Evolutionary conservation across 2,329 filamentous ascomycete species (phyloP).

Genomic region (Aspergillus aculeatinus): DNA sequence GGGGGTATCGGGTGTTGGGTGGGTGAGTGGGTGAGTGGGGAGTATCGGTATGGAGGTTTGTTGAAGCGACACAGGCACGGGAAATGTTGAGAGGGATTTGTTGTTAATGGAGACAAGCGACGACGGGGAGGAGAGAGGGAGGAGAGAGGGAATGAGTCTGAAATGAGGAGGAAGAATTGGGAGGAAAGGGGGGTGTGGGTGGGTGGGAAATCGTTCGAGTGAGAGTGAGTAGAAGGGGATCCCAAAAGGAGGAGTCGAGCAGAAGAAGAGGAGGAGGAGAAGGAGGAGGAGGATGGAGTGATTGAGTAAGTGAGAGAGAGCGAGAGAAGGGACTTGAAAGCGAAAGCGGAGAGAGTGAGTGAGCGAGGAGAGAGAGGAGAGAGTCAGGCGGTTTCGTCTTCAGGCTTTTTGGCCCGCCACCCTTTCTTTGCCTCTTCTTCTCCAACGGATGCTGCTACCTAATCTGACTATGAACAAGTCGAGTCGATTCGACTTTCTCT

Average conservation of each 20-base stretch:
- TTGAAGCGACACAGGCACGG: not conserved
- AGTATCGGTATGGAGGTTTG: not conserved
- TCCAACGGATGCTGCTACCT: not conserved
- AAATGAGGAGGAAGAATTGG: constrained; percentile 1
- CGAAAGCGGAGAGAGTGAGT: constrained; percentile 4
- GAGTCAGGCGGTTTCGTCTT: constrained; percentile 9
- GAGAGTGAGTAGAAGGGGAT: not conserved
- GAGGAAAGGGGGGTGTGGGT: not conserved
- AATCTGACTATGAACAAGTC: not conserved
- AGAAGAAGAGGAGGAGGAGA: not conserved
- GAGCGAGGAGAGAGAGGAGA: not conserved
- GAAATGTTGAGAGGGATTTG: no score
- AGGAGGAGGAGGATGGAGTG: not conserved
- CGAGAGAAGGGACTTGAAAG: not conserved
- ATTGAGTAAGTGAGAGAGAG: not conserved
- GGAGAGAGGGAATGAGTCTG: not conserved
- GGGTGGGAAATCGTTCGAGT: not conserved
- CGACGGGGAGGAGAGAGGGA: not conserved
- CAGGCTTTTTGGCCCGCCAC: constrained; percentile 10
- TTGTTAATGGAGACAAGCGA: not conserved
- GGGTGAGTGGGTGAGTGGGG: not conserved
- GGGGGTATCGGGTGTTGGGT: not conserved
- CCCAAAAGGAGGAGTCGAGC: not conserved
- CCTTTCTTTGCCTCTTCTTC: constrained; percentile 1
- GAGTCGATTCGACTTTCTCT: not conserved